Evolutionary conservation across 768 basidiomycete genomes (phyloP).

Genomic region (Clathrus columnatus): DNA sequence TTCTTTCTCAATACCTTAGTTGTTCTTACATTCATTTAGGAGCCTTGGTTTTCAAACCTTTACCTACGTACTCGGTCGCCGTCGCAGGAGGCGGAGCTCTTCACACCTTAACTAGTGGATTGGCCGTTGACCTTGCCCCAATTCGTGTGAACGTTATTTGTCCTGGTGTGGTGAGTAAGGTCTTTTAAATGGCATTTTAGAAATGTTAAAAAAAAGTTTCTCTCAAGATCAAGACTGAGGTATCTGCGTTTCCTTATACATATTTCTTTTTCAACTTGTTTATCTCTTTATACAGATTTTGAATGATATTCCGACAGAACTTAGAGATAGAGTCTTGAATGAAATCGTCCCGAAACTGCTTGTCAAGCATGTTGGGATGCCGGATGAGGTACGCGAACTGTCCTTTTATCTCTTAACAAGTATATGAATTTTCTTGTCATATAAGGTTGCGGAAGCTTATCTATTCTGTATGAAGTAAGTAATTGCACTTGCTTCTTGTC

Average conservation of each 20-base stretch:
- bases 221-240: slow-evolving; percentile 12
- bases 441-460: slow-evolving; percentile 16
- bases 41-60: neutral
- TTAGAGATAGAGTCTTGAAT: neutral
- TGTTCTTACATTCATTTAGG: neutral
- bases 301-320: neutral
- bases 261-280: neutral
- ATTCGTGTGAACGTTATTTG: neutral
- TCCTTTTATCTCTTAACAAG: no score
- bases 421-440: no score
- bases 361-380: neutral
- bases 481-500: neutral
- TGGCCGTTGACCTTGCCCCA: slow-evolving; percentile 2
- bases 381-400: neutral
- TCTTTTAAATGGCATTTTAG: neutral
- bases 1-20: neutral
- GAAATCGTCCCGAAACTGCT: neutral
- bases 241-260: neutral
- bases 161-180: neutral
- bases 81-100: neutral
- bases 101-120: neutral
- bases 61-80: neutral
- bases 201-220: neutral
- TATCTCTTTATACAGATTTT: neutral
- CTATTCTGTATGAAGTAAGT: slow-evolving; percentile 17